Percentiles rank a stretch among this genome's conserved stretches.
phyloP scores from a whole-genome alignment of 78 protist genomes.

The Dictyostelium firmibasis region DNA sequence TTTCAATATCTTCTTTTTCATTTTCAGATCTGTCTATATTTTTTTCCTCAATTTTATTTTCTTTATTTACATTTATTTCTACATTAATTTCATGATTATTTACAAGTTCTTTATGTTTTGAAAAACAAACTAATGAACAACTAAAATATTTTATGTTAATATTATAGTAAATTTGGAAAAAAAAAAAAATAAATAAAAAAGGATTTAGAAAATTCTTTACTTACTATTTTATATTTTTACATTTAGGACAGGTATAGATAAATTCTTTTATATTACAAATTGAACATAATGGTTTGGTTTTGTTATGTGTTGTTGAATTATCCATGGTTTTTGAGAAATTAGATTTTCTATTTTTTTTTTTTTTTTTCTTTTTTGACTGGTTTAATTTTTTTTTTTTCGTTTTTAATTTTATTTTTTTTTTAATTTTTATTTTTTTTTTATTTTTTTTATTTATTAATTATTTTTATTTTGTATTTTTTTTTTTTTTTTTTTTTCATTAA shows the following conservation, averaged over 20 bases:
- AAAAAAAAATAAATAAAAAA: too few relatives aligned
- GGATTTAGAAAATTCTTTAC: too few relatives aligned
- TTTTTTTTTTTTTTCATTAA: background rate
- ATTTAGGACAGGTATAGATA: slow-evolving; percentile 28
- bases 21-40: background rate
- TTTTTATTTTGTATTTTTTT: too few relatives aligned
- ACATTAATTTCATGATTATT: background rate
- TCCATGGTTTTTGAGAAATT: too few relatives aligned
- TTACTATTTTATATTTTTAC: slow-evolving; percentile 42
- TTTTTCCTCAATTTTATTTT: background rate
- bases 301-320: background rate
- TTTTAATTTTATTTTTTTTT: too few relatives aligned
- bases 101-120: slow-evolving; percentile 18
- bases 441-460: background rate
- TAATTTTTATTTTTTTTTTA: too few relatives aligned
- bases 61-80: background rate
- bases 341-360: too few relatives aligned
- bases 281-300: background rate
- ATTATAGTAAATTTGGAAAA: too few relatives aligned
- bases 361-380: background rate
- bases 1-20: background rate
- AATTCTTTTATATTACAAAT: background rate
- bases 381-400: too few relatives aligned
- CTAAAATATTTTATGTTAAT: background rate
- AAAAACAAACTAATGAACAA: slow-evolving; percentile 7